Evolutionary conservation across 148 eudicot species (phyloP).

Genomic region (Polygonum maritimum): DNA sequence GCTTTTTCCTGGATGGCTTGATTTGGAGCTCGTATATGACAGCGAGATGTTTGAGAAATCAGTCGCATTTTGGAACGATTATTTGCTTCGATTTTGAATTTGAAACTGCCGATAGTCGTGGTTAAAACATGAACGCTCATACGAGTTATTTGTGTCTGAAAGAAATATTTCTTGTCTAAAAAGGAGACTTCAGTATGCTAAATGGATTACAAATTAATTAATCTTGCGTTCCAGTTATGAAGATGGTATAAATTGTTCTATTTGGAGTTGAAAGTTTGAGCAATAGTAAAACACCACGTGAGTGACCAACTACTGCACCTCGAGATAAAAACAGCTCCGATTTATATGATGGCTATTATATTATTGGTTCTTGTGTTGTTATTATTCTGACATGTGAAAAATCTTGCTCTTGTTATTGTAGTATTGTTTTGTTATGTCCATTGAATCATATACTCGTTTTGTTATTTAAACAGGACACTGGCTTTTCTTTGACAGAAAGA

Average conservation of each 20-base stretch:
- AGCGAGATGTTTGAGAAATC: neutral
- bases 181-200: no score
- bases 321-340: neutral
- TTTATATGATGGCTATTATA: neutral
- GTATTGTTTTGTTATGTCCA: neutral
- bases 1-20: neutral
- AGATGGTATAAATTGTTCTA: neutral
- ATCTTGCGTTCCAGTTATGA: neutral
- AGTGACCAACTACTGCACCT: neutral
- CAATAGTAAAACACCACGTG: neutral
- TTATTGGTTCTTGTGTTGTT: neutral
- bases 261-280: neutral
- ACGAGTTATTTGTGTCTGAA: neutral
- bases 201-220: neutral
- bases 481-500: constrained; percentile 87
- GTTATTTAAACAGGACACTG: constrained; percentile 63
- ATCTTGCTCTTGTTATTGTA: neutral
- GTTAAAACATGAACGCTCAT: neutral
- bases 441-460: neutral
- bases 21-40: neutral
- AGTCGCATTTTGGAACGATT: neutral
- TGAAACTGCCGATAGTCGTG: no score
- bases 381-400: neutral
- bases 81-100: neutral
- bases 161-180: no score